Percentiles rank a stretch among this genome's conserved stretches.
phyloP scores from a whole-genome alignment of 345 rosid species.

The Kernera saxatilis region DNA sequence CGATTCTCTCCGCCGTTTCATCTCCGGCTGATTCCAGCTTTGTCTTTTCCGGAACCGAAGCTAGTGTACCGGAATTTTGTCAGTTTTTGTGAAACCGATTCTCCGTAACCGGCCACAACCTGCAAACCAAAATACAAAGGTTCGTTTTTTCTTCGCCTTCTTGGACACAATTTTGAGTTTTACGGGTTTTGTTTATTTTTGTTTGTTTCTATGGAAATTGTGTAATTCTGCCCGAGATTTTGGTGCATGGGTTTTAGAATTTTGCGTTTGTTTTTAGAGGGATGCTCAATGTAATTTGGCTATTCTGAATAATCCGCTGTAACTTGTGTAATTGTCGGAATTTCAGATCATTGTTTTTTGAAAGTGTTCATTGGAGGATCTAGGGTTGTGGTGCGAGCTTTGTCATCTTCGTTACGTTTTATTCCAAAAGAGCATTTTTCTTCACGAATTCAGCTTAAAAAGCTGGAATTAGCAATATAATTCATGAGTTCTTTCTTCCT shows the following conservation, averaged over 20 bases:
- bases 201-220: background rate
- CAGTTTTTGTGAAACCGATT: conserved; percentile 20
- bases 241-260: conserved; percentile 9
- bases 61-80: conserved; percentile 2
- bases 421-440: background rate
- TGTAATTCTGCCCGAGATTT: background rate
- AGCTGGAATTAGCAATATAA: background rate
- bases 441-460: background rate
- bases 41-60: conserved; percentile 6
- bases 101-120: conserved; percentile 26
- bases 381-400: background rate
- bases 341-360: background rate
- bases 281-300: too few relatives aligned
- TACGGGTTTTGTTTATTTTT: background rate
- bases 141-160: background rate
- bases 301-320: background rate
- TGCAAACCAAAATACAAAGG: conserved; percentile 20
- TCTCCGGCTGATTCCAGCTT: conserved; percentile 7
- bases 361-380: background rate
- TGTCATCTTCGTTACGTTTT: background rate
- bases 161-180: background rate
- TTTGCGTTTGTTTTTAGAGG: background rate
- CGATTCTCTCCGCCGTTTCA: background rate
- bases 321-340: too few relatives aligned
- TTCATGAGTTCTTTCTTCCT: background rate